Evolutionary conservation across 371 early-diverging fungal genomes (phyloP), one percentile per base, ranked within the genome.

Genomic region (Mucor indicus): DNA sequence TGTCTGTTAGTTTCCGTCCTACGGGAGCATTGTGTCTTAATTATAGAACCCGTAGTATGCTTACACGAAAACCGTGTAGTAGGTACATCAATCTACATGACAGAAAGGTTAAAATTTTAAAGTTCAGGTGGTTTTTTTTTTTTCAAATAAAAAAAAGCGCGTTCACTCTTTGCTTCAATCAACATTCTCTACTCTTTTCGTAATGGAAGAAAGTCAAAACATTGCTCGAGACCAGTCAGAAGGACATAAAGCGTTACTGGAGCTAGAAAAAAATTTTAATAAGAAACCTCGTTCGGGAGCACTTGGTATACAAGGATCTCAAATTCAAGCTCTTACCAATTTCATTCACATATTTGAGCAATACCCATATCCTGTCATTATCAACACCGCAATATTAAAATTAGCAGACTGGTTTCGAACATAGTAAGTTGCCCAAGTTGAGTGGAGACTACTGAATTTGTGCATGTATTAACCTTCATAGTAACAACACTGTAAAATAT

Each of bases 331-430:
- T 8, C 63, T 81, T 8, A 77, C 77, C 16, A 64, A 62, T 11
- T 81, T 75, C 36, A 61, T 72, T 12, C 62, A 60, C 20, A 62
- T 81, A 12, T 78, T 81, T 53, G 72, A 79, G 31, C 67, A 73
- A 17, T 77, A 71, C 45, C 77, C 82, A 0, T 66, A 70, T 33
- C 77, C 82, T 16, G 74, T 79, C 23, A 59, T 81, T 20, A 72
- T 81, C 46, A 81, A 75, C 38, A 72, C 80, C 33, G 80, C 72
- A 10, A 64, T 81, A 33, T 55, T 81, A 12, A 81, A 81, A 47
- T 53, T 81, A 2, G 79, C 80, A 6, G 82, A 81, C 44, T 81
- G 77, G 69, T 81, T 76, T 55, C 64, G 75, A 20, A 58, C 56
- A 33, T 68, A 74, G 82, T 79, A 65, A 49, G 6, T 7, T 33